Evolutionary conservation across 352 stramenopile genomes (phyloP).

Genomic region (Peronospora tabacina): DNA sequence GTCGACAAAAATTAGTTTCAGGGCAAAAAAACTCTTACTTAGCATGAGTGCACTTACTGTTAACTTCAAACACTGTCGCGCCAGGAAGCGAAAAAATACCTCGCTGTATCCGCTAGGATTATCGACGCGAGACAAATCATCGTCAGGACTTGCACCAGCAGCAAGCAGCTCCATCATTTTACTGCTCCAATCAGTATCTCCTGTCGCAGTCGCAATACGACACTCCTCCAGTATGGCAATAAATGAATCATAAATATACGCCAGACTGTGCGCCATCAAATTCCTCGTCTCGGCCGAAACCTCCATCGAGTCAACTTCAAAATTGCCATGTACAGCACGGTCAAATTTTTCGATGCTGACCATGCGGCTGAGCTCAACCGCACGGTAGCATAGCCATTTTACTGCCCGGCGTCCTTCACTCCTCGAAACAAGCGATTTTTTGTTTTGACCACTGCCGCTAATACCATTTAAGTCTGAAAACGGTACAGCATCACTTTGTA

Average conservation of each 20-base stretch:
- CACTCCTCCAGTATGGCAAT: conserved; percentile 34
- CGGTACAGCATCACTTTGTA: conserved; percentile 22
- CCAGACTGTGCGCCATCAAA: conserved; percentile 24
- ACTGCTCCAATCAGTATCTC: conserved; percentile 21
- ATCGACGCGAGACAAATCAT: conserved; percentile 11
- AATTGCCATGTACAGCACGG: conserved; percentile 11
- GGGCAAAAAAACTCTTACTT: not conserved
- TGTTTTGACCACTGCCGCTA: conserved; percentile 6
- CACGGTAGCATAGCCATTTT: conserved; percentile 40
- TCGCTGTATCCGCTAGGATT: conserved; percentile 14
- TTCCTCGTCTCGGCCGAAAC: conserved; percentile 11
- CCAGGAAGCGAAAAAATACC: conserved; percentile 42
- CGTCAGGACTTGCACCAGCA: conserved; percentile 13
- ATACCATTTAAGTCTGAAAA: conserved; percentile 6
- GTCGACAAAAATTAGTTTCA: conserved; percentile 2
- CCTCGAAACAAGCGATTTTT: conserved; percentile 21
- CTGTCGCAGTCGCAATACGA: conserved; percentile 12
- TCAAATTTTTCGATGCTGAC: conserved; percentile 30
- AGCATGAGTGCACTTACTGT: conserved; percentile 26
- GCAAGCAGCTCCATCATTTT: conserved; percentile 37
- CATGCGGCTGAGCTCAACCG: conserved; percentile 18
- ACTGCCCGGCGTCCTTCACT: conserved; percentile 44
- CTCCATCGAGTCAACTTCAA: conserved; percentile 11
- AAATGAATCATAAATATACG: conserved; percentile 38
- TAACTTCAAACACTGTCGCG: conserved; percentile 40